These are phyloP conservation scores for Elsinoe australis DNA, from an alignment of 2,329 filamentous ascomycete species.

Conservation along the genomic window DNA sequence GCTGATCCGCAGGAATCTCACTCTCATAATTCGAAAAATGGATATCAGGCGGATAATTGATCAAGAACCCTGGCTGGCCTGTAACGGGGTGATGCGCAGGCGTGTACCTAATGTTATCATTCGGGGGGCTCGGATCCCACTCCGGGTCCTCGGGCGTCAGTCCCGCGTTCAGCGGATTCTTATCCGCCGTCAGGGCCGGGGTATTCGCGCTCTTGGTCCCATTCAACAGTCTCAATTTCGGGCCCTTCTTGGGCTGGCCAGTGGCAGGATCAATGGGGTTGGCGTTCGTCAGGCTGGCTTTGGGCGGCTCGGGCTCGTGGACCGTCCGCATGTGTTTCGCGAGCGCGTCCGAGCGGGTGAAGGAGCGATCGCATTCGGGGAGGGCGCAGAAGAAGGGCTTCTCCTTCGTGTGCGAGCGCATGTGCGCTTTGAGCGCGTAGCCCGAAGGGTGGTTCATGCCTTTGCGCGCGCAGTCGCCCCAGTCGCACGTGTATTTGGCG, in stretches of 20 bases:
- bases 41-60: constrained; percentile 48
- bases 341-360: constrained; percentile 89
- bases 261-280: constrained; percentile 44
- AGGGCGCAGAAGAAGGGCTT: constrained; percentile 97
- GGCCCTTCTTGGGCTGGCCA: constrained; percentile 32
- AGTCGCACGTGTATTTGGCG: constrained; percentile 98
- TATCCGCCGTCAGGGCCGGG: constrained; percentile 9
- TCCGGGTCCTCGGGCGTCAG: constrained; percentile 16
- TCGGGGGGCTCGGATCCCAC: constrained; percentile 32
- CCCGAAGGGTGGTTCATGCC: constrained; percentile 88
- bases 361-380: constrained; percentile 93
- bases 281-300: constrained; percentile 60
- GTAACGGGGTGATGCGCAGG: constrained; percentile 54
- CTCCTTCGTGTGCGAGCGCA: constrained; percentile 95
- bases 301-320: constrained; percentile 86
- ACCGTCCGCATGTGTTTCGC: constrained; percentile 99
- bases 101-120: constrained; percentile 53
- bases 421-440: constrained; percentile 92
- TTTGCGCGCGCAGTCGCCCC: constrained; percentile 82
- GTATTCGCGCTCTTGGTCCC: constrained; percentile 28
- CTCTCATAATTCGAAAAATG: constrained; percentile 61
- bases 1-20: constrained; percentile 54
- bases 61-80: constrained; percentile 39
- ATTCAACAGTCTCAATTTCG: constrained; percentile 38
- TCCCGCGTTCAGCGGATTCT: constrained; percentile 16